Conservation (phyloP, 192 early-diverging fungal species). For the Umbelopsis vinacea region DNA sequence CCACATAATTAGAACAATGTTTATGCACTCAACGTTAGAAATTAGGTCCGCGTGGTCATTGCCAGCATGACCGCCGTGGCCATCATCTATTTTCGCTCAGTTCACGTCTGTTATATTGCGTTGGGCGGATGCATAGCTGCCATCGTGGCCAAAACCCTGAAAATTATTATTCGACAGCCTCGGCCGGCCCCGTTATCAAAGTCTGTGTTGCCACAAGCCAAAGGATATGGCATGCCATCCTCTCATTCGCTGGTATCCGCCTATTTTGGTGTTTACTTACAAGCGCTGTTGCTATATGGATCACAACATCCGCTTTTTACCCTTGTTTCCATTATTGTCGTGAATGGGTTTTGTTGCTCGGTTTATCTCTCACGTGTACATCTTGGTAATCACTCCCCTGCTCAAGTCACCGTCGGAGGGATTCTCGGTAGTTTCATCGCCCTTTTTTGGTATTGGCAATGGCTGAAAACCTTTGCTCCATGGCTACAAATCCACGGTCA, state of each 20-base stretch:
- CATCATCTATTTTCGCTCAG: conserved; percentile 4
- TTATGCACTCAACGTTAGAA: background rate
- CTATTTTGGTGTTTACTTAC: conserved; percentile 9
- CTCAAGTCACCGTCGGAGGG: background rate
- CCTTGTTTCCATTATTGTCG: background rate
- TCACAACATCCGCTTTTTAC: background rate
- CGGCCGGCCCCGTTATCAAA: background rate
- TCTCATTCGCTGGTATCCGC: conserved; percentile 11
- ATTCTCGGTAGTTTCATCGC: background rate
- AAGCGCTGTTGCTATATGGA: background rate
- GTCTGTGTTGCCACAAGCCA: background rate
- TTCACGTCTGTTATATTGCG: conserved; percentile 11
- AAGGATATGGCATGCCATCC: conserved; percentile 20
- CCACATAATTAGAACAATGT: background rate
- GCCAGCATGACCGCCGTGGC: background rate
- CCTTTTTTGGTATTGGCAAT: background rate
- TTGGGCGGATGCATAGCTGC: background rate
- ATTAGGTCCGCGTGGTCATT: background rate
- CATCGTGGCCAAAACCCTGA: conserved; percentile 1
- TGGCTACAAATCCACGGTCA: background rate
- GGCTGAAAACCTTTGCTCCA: background rate
- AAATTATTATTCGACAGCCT: conserved; percentile 19
- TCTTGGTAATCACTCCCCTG: background rate
- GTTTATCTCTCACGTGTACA: conserved; percentile 12
- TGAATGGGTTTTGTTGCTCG: conserved; percentile 4